Conservation (phyloP, 208 protist genomes). For the Trypanosoma vivax region DNA sequence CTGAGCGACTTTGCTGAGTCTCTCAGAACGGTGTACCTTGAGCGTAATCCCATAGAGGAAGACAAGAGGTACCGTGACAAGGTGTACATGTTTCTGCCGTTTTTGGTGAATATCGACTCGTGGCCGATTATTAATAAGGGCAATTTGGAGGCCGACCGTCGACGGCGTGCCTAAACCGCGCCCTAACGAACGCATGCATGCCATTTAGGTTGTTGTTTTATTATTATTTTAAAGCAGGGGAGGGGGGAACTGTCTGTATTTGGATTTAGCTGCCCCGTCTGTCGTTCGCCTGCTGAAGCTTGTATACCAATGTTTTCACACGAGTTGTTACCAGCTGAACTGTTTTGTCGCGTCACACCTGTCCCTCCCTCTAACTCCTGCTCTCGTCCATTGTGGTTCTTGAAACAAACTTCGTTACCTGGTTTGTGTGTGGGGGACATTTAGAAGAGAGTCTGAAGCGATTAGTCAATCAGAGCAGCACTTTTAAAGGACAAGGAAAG, state of each 20-base stretch:
- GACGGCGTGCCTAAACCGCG: conserved; percentile 5
- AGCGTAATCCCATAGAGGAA: conserved; percentile 86
- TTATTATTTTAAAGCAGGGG: neutral
- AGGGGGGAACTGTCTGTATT: no score
- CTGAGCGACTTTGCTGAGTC: conserved; percentile 49
- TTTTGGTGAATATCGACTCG: conserved; percentile 83
- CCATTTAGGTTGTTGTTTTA: conserved; percentile 2
- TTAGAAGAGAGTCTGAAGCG: no score
- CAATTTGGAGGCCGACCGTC: conserved; percentile 74
- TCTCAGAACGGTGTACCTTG: conserved; percentile 82
- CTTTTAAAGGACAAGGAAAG: neutral
- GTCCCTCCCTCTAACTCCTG: no score
- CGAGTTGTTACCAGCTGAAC: no score
- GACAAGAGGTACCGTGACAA: conserved; percentile 86
- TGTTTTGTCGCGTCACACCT: no score
- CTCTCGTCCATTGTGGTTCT: no score
- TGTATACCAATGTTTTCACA: no score
- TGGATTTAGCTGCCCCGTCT: no score
- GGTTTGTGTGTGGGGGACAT: no score
- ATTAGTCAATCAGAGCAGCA: no score
- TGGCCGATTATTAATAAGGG: conserved; percentile 84
- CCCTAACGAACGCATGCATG: neutral
- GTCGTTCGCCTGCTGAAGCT: no score
- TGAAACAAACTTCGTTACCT: no score
- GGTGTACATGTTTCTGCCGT: conserved; percentile 75